phyloP scores from a whole-genome alignment of 768 basidiomycete species.

The Tulasnella sp. region DNA sequence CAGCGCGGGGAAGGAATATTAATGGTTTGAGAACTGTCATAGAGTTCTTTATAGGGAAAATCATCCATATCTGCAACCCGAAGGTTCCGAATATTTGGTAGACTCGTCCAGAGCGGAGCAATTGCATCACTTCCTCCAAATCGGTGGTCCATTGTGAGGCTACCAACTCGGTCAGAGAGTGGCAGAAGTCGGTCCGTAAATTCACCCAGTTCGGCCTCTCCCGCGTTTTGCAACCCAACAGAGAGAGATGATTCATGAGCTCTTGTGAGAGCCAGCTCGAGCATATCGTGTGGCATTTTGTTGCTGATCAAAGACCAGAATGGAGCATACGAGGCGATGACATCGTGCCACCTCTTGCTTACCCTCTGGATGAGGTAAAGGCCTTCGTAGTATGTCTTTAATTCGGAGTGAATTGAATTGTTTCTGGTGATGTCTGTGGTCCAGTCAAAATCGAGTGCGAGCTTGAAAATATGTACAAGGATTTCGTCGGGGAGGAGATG shows the following conservation, averaged over 20 bases:
- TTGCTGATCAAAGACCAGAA: neutral
- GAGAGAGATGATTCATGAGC: neutral
- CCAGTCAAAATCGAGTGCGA: neutral
- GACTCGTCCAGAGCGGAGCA: neutral
- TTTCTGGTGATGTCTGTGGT: neutral
- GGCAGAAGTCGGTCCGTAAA: neutral
- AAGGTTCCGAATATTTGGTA: neutral
- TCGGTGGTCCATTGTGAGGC: neutral
- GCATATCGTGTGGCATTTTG: neutral
- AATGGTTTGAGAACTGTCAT: neutral
- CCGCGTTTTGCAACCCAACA: neutral
- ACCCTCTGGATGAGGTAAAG: neutral
- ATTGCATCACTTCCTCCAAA: neutral
- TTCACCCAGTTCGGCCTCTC: neutral
- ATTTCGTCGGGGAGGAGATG: neutral
- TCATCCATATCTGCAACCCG: neutral
- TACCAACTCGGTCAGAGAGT: neutral
- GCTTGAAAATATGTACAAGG: neutral
- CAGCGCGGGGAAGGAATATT: neutral
- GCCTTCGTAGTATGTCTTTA: neutral
- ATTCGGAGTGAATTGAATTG: neutral
- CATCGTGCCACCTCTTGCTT: neutral
- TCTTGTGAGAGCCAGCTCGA: neutral
- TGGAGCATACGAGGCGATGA: neutral
- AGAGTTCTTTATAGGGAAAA: neutral